A percentile compares a stretch with the other conserved stretches of the same genome.
phyloP scores from a whole-genome alignment of 441 rosid genomes.

The Flueggea neowawraea region DNA sequence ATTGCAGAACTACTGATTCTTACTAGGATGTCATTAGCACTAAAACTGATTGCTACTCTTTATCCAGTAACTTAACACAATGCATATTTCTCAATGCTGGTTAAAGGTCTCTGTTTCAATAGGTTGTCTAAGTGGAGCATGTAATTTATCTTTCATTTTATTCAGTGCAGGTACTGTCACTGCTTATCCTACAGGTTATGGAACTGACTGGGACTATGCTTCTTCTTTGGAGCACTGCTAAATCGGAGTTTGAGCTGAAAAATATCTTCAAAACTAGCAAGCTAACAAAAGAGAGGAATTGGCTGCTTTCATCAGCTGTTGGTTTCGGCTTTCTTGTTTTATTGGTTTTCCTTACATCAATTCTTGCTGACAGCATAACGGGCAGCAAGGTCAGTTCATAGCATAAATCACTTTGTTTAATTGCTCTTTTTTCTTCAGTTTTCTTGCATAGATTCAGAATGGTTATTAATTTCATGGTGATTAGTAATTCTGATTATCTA shows the following conservation, averaged over 20 bases:
- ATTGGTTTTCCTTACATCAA: conserved; percentile 49
- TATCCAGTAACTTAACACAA: too few species aligned
- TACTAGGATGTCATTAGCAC: too few species aligned
- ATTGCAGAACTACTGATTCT: too few species aligned
- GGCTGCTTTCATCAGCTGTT: conserved; percentile 57
- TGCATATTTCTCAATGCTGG: background rate
- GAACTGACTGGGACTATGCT: conserved; percentile 53
- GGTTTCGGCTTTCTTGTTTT: conserved; percentile 52
- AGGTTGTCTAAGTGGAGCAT: conserved; percentile 1
- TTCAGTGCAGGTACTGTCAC: conserved; percentile 50
- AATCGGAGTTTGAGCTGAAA: conserved; percentile 35
- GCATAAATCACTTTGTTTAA: background rate
- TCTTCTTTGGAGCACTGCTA: conserved; percentile 45
- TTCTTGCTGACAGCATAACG: conserved; percentile 35
- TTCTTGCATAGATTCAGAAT: background rate
- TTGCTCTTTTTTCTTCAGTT: conserved; percentile 1
- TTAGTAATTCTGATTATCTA: too few species aligned
- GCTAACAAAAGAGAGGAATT: conserved; percentile 36
- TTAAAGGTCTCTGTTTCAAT: background rate
- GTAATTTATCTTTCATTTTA: conserved; percentile 6
- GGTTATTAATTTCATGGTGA: background rate
- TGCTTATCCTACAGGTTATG: conserved; percentile 42
- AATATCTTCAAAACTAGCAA: conserved; percentile 31
- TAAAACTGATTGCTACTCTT: too few species aligned
- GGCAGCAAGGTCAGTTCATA: conserved; percentile 46